Percentiles rank a stretch among this genome's conserved stretches.
phyloP scores from a whole-genome alignment of 2,329 filamentous ascomycete genomes.

The Hansfordia pulvinata region DNA sequence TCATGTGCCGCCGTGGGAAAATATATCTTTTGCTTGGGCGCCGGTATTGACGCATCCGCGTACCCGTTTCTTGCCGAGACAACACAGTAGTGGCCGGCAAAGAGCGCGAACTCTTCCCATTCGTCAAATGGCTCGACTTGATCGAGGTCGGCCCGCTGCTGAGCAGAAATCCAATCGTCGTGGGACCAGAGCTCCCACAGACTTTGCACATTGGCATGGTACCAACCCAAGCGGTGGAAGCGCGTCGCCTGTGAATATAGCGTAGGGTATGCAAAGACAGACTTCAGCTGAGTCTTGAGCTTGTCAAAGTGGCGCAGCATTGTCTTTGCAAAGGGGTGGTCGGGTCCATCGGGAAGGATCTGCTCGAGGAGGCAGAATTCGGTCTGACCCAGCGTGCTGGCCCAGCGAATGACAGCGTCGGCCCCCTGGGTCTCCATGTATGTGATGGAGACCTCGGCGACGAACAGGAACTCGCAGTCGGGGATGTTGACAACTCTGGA shows the following conservation, averaged over 20 bases:
- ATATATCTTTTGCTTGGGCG: background rate
- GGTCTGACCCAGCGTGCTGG: conserved; percentile 53
- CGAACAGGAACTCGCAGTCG: conserved; percentile 56
- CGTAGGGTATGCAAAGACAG: conserved; percentile 56
- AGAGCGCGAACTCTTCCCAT: conserved; percentile 88
- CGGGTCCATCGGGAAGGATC: conserved; percentile 61
- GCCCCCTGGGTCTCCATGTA: conserved; percentile 71
- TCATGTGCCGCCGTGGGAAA: background rate
- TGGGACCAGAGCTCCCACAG: conserved; percentile 78
- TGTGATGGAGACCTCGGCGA: conserved; percentile 82
- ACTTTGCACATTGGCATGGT: conserved; percentile 44
- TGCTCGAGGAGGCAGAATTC: conserved; percentile 83
- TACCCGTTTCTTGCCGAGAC: conserved; percentile 47
- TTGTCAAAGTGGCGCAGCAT: conserved; percentile 81
- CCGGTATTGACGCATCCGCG: background rate
- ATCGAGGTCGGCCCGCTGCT: conserved; percentile 51
- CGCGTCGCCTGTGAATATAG: conserved; percentile 52
- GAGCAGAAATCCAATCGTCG: conserved; percentile 44
- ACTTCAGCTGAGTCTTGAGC: conserved; percentile 63
- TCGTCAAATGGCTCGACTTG: conserved; percentile 78
- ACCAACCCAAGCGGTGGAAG: conserved; percentile 60
- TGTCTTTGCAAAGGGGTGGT: conserved; percentile 73
- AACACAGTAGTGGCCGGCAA: conserved; percentile 73
- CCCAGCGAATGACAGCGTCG: conserved; percentile 66
- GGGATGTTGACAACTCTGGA: conserved; percentile 41